Percentiles rank a stretch among this genome's conserved stretches.
Conservation (phyloP, 345 rosid genomes). For the Ceriops tagal region DNA sequence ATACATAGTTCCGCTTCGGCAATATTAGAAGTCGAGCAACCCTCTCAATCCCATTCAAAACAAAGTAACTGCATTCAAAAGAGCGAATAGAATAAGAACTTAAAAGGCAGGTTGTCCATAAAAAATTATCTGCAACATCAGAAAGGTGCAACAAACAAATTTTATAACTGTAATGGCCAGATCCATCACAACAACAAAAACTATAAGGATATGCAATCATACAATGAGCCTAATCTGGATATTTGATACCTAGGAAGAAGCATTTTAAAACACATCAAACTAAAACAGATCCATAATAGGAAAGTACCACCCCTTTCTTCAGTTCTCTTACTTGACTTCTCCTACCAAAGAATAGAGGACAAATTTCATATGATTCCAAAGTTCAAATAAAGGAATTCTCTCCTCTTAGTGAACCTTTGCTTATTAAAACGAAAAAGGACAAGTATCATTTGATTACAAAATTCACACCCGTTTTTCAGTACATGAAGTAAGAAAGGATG, state of each 20-base stretch:
- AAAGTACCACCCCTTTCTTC: too few relatives aligned
- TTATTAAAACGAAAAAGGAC: too few relatives aligned
- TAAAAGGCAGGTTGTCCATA: neutral
- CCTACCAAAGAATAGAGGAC: too few relatives aligned
- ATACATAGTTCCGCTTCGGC: slow-evolving; percentile 91
- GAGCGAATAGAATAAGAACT: slow-evolving; percentile 1
- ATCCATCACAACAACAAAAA: slow-evolving; percentile 10
- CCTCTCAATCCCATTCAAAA: slow-evolving; percentile 92
- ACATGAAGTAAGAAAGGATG: too few relatives aligned
- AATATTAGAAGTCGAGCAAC: slow-evolving; percentile 79
- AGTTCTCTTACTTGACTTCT: too few relatives aligned
- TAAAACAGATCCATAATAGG: too few relatives aligned
- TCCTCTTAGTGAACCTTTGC: too few relatives aligned
- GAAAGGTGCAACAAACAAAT: neutral
- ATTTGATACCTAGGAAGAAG: neutral
- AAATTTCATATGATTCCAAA: too few relatives aligned
- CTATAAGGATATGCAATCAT: neutral
- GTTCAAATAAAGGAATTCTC: too few relatives aligned
- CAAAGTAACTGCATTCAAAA: slow-evolving; percentile 57
- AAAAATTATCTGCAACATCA: neutral
- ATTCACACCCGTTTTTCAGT: too few relatives aligned
- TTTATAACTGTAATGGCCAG: neutral
- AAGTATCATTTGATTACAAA: too few relatives aligned
- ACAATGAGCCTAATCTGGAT: neutral
- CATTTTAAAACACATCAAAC: neutral